Evolutionary conservation across 2,329 filamentous ascomycete genomes (phyloP), one percentile per base, ranked within the genome.

Genomic region (Coniella lustricola): DNA sequence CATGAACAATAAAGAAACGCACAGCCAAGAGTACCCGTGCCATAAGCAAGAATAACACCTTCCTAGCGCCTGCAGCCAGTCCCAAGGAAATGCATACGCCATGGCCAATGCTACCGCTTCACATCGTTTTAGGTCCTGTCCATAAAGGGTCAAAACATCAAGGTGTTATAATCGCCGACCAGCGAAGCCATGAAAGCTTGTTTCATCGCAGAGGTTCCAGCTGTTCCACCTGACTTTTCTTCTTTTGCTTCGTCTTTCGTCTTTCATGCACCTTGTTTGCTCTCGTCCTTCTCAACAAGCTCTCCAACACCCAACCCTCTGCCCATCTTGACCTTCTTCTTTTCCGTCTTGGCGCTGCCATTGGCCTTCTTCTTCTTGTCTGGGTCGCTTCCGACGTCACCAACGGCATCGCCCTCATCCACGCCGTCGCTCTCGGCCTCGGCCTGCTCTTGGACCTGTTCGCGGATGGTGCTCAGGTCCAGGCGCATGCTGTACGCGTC

Each of bases 401-500:
- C 85, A 1, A 86, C 84, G 3, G 81, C 72, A 12, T 87, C 84
- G 7, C 84, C 85, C 70, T 88, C 85, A 63, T 87, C 81, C 14
- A 62, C 62, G 7, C 60, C 62, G 13, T 68, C 68, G 10, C 46
- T 59, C 4, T 52, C 49, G 36, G 44, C 46, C 7, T 71, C 68
- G 48, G 67, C 62, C 33, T 65, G 69, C 18, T 67, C 70, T 39
- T 74, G 64, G 46, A 72, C 60, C 61, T 71, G 68, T 50, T 72
- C 69, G 53, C 72, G 66, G 63, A 86, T 74, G 56, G 75, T 72
- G 51, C 77, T 71, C 37, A 98, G 76, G 61, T 97, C 85, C 65
- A 95, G 86, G 54, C 83, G 84, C 93, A 98, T 98, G 63, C 82
- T 87, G 64, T 83, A 95, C 33, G 93, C 93, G 71, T 98, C 89